Conservation (phyloP, 495 filamentous ascomycete species). For the Aspergillus ostianus region DNA sequence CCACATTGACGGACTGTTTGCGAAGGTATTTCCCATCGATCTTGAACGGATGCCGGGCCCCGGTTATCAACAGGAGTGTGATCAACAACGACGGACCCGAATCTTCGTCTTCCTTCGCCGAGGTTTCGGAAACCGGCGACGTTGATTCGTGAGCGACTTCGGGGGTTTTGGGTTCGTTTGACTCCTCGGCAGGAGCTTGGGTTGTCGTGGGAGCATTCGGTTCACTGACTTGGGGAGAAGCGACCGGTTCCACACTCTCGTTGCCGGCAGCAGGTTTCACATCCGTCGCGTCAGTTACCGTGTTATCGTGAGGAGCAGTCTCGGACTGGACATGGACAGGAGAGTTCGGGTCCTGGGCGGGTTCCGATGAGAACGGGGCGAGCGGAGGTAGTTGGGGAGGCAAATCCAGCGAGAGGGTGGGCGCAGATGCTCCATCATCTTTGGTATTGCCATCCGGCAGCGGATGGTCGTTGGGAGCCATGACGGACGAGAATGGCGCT, state of each 20-base stretch:
- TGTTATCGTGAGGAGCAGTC: slow-evolving; percentile 17
- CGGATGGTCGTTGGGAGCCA: slow-evolving; percentile 30
- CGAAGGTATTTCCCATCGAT: slow-evolving; percentile 82
- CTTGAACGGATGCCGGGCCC: slow-evolving; percentile 80
- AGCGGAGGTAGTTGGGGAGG: slow-evolving; percentile 13
- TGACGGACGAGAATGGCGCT: slow-evolving; percentile 8
- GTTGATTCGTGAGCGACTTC: slow-evolving; percentile 25
- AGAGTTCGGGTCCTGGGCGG: slow-evolving; percentile 14
- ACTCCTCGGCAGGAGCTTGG: slow-evolving; percentile 26
- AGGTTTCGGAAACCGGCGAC: slow-evolving; percentile 37
- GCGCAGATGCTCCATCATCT: slow-evolving; percentile 20
- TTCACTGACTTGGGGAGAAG: slow-evolving; percentile 20
- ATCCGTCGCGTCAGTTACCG: slow-evolving; percentile 17
- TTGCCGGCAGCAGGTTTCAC: slow-evolving; percentile 28
- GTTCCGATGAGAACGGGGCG: slow-evolving; percentile 10
- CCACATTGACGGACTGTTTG: slow-evolving; percentile 72
- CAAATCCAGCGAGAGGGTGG: slow-evolving; percentile 17
- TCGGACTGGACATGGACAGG: slow-evolving; percentile 10
- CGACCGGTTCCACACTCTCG: slow-evolving; percentile 25
- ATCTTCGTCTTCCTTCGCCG: slow-evolving; percentile 43
- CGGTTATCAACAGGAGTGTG: slow-evolving; percentile 75
- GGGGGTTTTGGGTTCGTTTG: slow-evolving; percentile 34
- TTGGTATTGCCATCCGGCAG: slow-evolving; percentile 20
- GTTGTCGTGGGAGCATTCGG: slow-evolving; percentile 14
- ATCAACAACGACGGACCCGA: slow-evolving; percentile 52